Evolutionary conservation across 192 early-diverging fungal genomes (phyloP).

Genomic region (Umbelopsis sp.): DNA sequence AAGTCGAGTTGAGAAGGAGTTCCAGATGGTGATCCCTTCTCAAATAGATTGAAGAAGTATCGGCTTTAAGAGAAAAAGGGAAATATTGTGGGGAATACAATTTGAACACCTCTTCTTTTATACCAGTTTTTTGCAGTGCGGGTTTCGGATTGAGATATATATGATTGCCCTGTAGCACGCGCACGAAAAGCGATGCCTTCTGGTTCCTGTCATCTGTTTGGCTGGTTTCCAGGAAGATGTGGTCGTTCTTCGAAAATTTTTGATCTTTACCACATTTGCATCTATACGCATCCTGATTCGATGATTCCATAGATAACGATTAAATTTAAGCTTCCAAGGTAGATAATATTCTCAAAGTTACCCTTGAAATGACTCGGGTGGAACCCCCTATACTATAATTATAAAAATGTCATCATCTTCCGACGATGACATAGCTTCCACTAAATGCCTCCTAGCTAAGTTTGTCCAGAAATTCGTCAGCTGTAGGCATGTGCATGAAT

Average conservation of each 20-base stretch:
- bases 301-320: conserved; percentile 18
- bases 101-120: neutral
- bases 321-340: conserved; percentile 8
- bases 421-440: conserved; percentile 6
- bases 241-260: conserved; percentile 17
- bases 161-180: neutral
- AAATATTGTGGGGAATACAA: neutral
- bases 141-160: neutral
- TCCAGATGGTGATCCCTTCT: neutral
- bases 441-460: conserved; percentile 5
- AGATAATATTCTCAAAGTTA: neutral
- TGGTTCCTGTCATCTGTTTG: conserved; percentile 15
- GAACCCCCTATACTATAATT: conserved; percentile 12
- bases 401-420: conserved; percentile 18
- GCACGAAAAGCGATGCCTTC: conserved; percentile 10
- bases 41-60: neutral
- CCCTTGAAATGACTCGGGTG: conserved; percentile 9
- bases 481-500: conserved; percentile 9
- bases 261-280: conserved; percentile 8
- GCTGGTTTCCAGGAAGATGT: conserved; percentile 2
- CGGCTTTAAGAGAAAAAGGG: neutral
- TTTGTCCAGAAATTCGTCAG: conserved; percentile 1
- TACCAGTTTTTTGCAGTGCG: neutral
- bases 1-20: neutral
- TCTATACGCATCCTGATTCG: conserved; percentile 5